phyloP scores from a whole-genome alignment of 306 rosid species.

The Abrus precatorius region DNA sequence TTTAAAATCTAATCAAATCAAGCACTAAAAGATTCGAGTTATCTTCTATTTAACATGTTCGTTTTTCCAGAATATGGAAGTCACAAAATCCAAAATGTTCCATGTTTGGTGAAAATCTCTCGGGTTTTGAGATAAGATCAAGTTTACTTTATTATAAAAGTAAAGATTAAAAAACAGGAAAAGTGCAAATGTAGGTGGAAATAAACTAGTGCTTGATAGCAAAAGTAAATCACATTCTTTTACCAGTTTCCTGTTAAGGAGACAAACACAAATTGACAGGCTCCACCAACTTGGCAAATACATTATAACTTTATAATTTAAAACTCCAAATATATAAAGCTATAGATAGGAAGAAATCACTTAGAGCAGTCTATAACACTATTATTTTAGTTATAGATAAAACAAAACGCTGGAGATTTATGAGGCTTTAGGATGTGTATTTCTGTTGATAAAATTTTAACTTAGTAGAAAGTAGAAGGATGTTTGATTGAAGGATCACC shows the following conservation, averaged over 20 bases:
- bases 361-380: not conserved
- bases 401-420: not conserved
- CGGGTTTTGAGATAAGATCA: conserved; percentile 45
- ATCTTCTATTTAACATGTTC: not conserved
- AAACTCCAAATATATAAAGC: not conserved
- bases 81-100: conserved; percentile 7
- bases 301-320: not conserved
- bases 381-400: not conserved
- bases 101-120: not conserved
- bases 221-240: conserved; percentile 7
- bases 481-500: too few species aligned
- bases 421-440: too few species aligned
- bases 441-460: not conserved
- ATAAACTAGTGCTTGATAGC: not conserved
- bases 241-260: not conserved
- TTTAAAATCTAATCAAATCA: not conserved
- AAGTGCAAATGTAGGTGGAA: not conserved
- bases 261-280: conserved; percentile 25
- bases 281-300: conserved; percentile 30
- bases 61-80: not conserved
- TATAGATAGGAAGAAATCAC: not conserved
- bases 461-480: not conserved
- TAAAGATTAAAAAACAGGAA: not conserved
- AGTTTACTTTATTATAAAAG: not conserved
- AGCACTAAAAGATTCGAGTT: not conserved